Evolutionary conservation across 805 yeast genomes (phyloP).

Genomic region (Kuraishia borneana): DNA sequence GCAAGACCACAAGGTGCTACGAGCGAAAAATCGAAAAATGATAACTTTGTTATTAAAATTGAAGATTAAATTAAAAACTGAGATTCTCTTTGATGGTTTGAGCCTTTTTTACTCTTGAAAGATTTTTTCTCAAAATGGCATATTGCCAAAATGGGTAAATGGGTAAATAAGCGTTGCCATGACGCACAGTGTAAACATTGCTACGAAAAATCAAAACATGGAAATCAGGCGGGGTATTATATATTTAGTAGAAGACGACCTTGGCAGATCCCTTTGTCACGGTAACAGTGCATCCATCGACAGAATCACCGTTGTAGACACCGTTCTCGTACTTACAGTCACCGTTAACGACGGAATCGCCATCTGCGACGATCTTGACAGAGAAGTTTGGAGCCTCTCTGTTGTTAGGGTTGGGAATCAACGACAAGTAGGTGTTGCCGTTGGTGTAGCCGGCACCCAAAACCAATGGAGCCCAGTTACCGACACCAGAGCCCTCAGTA

Average conservation of each 20-base stretch:
- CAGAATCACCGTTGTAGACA: conserved; percentile 38
- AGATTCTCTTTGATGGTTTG: no score
- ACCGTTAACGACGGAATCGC: conserved; percentile 25
- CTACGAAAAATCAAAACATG: neutral
- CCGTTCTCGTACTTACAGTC: conserved; percentile 32
- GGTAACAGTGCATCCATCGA: conserved; percentile 73
- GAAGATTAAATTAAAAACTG: no score
- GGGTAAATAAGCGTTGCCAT: neutral
- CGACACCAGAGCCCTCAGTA: conserved; percentile 60
- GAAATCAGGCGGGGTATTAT: neutral
- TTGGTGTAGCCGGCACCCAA: conserved; percentile 82
- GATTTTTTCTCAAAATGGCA: neutral
- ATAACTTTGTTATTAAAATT: no score
- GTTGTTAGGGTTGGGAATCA: conserved; percentile 95
- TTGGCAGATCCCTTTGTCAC: conserved; percentile 23
- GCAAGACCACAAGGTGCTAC: no score
- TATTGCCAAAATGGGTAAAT: neutral
- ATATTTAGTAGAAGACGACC: conserved; percentile 16
- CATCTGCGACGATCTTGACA: conserved; percentile 30
- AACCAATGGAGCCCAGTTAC: conserved; percentile 98
- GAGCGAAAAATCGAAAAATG: no score
- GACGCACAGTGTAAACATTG: neutral
- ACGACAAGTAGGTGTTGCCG: conserved; percentile 71
- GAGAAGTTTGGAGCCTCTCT: conserved; percentile 42
- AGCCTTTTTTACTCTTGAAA: no score